phyloP scores from a whole-genome alignment of 192 early-diverging fungal species.

The Martensiomyces pterosporus region DNA sequence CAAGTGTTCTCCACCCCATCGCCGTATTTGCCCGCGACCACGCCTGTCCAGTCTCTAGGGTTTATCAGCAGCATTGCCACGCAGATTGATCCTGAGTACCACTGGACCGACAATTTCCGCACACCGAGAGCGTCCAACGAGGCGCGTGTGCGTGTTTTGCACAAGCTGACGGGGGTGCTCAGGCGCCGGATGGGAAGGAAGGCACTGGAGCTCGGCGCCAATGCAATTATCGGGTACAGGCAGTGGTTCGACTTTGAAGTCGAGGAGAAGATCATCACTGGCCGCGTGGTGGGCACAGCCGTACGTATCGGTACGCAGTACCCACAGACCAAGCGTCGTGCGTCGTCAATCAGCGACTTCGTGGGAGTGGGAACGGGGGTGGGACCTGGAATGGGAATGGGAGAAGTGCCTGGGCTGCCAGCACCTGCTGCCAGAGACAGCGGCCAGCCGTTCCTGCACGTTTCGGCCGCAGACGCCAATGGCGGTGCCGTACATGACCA shows the following conservation, averaged over 20 bases:
- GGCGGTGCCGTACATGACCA: background rate
- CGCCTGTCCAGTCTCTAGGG: conserved; percentile 52
- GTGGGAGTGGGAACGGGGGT: no score
- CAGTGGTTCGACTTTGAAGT: conserved; percentile 77
- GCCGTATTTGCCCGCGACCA: conserved; percentile 45
- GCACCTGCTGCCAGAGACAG: background rate
- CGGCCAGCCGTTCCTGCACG: background rate
- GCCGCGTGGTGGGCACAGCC: conserved; percentile 72
- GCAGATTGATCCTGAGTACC: conserved; percentile 78
- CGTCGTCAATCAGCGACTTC: conserved; percentile 10
- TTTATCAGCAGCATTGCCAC: conserved; percentile 67
- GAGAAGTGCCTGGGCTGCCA: background rate
- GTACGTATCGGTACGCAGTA: conserved; percentile 50
- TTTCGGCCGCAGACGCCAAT: background rate
- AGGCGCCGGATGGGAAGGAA: conserved; percentile 72
- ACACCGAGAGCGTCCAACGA: conserved; percentile 77
- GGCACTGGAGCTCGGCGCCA: conserved; percentile 67
- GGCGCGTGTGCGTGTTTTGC: conserved; percentile 65
- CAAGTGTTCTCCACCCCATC: conserved; percentile 61
- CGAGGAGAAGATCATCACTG: conserved; percentile 67
- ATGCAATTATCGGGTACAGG: conserved; percentile 68
- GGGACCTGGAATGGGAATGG: background rate
- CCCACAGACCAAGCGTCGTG: conserved; percentile 15
- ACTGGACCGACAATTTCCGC: conserved; percentile 77
- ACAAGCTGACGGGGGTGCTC: conserved; percentile 62